Percentiles rank a stretch among this genome's conserved stretches.
phyloP scores from a whole-genome alignment of 345 rosid genomes.

The Populus deltoides region DNA sequence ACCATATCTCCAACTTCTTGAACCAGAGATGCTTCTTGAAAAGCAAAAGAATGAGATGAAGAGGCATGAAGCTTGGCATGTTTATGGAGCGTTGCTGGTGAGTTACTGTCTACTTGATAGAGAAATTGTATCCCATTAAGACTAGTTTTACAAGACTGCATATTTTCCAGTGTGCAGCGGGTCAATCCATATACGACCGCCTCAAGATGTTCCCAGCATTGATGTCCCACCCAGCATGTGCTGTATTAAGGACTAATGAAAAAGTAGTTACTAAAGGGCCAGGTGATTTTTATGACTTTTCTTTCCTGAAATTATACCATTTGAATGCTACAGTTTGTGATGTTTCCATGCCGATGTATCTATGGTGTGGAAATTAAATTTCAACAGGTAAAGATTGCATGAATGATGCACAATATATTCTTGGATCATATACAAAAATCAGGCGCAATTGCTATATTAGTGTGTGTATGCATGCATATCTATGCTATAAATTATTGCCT shows the following conservation, averaged over 20 bases:
- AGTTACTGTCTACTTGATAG: constrained; percentile 21
- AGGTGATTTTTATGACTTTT: constrained; percentile 37
- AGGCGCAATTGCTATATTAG: no score
- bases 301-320: neutral
- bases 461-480: no score
- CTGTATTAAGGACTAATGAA: constrained; percentile 44
- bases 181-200: constrained; percentile 61
- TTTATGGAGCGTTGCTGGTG: constrained; percentile 84
- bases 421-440: no score
- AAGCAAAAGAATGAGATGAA: constrained; percentile 82
- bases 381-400: constrained; percentile 9
- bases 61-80: constrained; percentile 92
- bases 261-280: constrained; percentile 40
- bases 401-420: no score
- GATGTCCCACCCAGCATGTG: constrained; percentile 48
- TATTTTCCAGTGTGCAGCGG: constrained; percentile 65
- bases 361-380: neutral
- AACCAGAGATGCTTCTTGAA: constrained; percentile 84
- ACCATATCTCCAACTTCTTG: constrained; percentile 75
- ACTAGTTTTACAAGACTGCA: neutral
- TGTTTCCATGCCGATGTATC: neutral
- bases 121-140: constrained; percentile 9
- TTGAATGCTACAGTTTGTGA: neutral
- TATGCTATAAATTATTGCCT: no score
- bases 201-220: constrained; percentile 70